Evolutionary conservation across 23 red algal species (phyloP).

Genomic region (Gracilaria vermiculophylla): DNA sequence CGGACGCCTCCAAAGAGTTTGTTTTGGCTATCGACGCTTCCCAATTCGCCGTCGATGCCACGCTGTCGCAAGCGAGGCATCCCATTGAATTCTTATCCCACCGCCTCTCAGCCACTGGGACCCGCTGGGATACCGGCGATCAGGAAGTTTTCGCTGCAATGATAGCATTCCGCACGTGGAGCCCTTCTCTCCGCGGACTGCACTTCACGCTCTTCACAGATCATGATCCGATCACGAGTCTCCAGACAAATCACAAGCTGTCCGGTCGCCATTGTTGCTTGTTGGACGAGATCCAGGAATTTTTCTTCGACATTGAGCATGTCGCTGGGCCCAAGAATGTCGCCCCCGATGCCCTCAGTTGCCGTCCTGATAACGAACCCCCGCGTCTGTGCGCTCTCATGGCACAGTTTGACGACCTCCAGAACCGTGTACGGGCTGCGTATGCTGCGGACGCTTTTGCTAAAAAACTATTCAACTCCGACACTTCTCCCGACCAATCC

Average conservation of each 20-base stretch:
- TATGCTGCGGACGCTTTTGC: no score
- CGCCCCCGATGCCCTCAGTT: not conserved
- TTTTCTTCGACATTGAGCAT: slow-evolving; percentile 5
- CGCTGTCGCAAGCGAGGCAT: not conserved
- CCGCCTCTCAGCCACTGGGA: not conserved
- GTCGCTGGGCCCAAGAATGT: not conserved
- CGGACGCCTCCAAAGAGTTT: not conserved
- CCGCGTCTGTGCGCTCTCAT: not conserved
- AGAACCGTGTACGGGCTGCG: no score
- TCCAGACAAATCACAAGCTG: slow-evolving; percentile 23
- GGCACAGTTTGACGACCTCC: no score
- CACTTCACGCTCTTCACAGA: not conserved
- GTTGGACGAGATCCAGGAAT: slow-evolving; percentile 37
- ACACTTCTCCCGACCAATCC: not conserved
- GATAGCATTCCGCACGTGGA: slow-evolving; percentile 9
- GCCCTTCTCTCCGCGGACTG: not conserved
- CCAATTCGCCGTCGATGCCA: slow-evolving; percentile 25
- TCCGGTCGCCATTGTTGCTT: slow-evolving; percentile 17
- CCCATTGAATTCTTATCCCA: slow-evolving; percentile 20
- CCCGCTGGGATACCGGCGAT: slow-evolving; percentile 16
- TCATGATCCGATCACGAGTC: slow-evolving; percentile 39
- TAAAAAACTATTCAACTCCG: not conserved
- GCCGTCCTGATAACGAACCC: not conserved
- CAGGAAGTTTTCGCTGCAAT: slow-evolving; percentile 25
- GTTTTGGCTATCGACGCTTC: slow-evolving; percentile 8